These are phyloP conservation scores for Acanthamoeba polyphaga DNA, from an alignment of 208 protist genomes.

Conservation along the genomic window DNA sequence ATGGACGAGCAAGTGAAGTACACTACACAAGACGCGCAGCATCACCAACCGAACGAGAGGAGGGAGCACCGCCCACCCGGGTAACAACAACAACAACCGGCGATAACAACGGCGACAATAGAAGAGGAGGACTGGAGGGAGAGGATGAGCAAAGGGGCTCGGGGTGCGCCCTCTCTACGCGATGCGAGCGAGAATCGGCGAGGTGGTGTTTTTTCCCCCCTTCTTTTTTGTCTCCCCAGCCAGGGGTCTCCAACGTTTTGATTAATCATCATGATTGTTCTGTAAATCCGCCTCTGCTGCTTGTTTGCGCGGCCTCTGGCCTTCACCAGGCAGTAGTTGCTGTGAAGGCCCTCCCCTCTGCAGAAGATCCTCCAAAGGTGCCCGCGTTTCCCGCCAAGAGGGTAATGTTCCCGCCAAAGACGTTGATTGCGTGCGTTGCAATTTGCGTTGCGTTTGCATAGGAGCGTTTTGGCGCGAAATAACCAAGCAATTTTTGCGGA, in stretches of 20 bases:
- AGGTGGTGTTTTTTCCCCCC: background rate
- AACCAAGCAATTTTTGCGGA: no score
- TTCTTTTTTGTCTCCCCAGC: background rate
- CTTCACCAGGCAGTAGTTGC: no score
- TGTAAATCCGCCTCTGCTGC: no score
- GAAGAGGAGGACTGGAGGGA: background rate
- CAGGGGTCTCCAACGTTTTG: background rate
- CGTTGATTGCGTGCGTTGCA: background rate
- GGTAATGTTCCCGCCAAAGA: no score
- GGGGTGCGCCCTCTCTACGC: background rate
- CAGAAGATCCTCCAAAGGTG: no score
- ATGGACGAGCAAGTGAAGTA: background rate
- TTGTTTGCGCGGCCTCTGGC: no score
- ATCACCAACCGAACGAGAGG: background rate
- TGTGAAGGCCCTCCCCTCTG: no score
- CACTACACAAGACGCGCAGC: background rate
- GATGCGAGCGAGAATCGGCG: constrained; percentile 30
- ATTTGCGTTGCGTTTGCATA: background rate
- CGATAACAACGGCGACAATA: background rate
- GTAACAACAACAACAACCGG: background rate
- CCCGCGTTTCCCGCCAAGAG: no score
- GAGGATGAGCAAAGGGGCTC: background rate
- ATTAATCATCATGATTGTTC: no score
- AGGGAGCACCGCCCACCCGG: background rate
- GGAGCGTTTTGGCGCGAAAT: background rate